Evolutionary conservation across 345 rosid genomes (phyloP).

Genomic region (Triadica sebifera): DNA sequence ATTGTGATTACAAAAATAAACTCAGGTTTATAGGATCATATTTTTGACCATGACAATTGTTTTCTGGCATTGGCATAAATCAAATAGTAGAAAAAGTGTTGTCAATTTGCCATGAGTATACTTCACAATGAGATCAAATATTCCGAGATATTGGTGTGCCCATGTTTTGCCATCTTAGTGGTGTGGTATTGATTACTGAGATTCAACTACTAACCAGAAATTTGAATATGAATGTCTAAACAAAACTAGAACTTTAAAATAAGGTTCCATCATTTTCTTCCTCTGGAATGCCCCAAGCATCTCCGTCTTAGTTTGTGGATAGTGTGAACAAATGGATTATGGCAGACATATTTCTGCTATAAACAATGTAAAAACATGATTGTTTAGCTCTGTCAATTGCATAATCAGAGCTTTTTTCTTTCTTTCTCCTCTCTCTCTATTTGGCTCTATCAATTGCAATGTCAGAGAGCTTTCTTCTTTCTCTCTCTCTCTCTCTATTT

Average conservation of each 20-base stretch:
- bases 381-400: background rate
- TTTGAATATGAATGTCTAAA: background rate
- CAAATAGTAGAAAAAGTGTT: no score
- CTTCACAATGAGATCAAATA: background rate
- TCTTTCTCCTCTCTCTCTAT: background rate
- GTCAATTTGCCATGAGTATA: background rate
- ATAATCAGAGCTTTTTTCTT: background rate
- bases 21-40: no score
- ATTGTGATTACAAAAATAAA: no score
- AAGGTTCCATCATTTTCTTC: no score
- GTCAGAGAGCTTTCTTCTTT: no score
- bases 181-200: background rate
- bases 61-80: no score
- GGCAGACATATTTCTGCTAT: no score
- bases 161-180: background rate
- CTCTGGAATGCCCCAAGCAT: no score
- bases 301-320: background rate
- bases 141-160: background rate
- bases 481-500: no score
- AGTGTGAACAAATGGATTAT: background rate
- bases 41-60: no score
- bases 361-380: background rate
- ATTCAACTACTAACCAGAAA: background rate
- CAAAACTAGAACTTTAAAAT: background rate
- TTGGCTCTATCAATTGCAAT: background rate